Evolutionary conservation across 129 eudicot species (phyloP), one percentile per base, ranked within the genome.

Genomic region (Centella asiatica): DNA sequence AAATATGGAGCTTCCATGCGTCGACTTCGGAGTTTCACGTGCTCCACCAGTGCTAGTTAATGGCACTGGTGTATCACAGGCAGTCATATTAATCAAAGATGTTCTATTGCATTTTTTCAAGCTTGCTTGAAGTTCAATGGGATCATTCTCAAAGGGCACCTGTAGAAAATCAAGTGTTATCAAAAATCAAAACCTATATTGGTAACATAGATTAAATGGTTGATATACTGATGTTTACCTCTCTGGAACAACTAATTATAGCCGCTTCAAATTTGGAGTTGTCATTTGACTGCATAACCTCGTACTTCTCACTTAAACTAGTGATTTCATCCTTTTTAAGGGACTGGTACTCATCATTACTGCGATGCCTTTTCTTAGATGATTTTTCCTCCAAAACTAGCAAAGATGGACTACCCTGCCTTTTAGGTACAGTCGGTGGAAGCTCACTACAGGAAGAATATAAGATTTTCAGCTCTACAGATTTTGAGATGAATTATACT

Each of bases 1-100:
- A 71, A 87, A 81, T 18, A 78, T 51, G 44, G 96, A 92, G 71
- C 96, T 84, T 59, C 96, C 96, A 66, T 53, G 74, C 32, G 75
- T 67, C 47, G 99, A 84, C 71, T 76, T 80, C 25, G 99, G 99
- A 66, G 96, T 92, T 77, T 73, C 83, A 68, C 67, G 80, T 51
- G 69, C 51, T 44, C 81, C 76, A 42, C 60, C 47, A 34, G 63
- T 77, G 50, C 26, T 72, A 54, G 67, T 65, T 23, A 27, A 48
- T 31, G 79, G n/a, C 19, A 74, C 69, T 56, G 95, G 99, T 55
- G 99, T 87, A 42, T 70, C 68, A 64, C 74, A 78, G 63, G 36
- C 73, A 44, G 70, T 57, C 72, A 40, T n/a, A 54, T 36, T 32
- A 31, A 60, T 50, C 31, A 25, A 64, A 28, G 76, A 62, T 64